Conservation (phyloP, 306 rosid genomes). For the Comarum palustre region DNA sequence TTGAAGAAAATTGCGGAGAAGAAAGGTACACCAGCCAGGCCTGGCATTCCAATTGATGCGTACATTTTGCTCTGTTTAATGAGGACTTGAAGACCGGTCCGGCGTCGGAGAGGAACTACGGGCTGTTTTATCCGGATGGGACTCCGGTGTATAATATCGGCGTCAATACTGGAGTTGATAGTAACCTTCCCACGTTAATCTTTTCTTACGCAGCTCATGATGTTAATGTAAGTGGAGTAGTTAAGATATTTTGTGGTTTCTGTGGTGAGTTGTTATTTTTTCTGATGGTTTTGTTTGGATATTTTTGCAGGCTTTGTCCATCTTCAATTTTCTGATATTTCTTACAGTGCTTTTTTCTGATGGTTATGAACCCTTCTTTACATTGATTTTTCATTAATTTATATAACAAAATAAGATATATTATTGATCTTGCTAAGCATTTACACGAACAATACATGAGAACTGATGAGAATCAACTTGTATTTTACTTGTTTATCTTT, state of each 20-base stretch:
- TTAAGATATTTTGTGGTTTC: not conserved
- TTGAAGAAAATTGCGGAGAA: conserved; percentile 45
- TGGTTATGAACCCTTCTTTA: conserved; percentile 1
- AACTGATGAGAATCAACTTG: not conserved
- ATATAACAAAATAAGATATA: not conserved
- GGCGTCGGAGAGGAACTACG: conserved; percentile 81
- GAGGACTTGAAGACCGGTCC: conserved; percentile 77
- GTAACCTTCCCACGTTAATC: conserved; percentile 47
- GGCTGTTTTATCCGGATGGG: conserved; percentile 80
- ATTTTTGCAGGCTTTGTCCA: conserved; percentile 48
- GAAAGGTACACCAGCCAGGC: conserved; percentile 76
- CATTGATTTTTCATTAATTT: not conserved
- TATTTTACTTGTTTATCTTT: not conserved
- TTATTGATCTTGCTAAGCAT: not conserved
- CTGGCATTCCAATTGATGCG: conserved; percentile 65
- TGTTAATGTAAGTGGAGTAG: conserved; percentile 39
- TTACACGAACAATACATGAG: not conserved
- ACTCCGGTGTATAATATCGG: conserved; percentile 69
- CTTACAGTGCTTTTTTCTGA: conserved; percentile 17
- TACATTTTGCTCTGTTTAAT: conserved; percentile 76
- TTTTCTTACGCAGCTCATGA: conserved; percentile 41
- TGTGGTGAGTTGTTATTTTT: not conserved
- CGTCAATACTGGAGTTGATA: too few relatives aligned
- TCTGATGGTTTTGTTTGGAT: conserved; percentile 9
- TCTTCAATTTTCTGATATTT: conserved; percentile 34